A percentile compares a stretch with the other conserved stretches of the same genome.
These are phyloP conservation scores for Ceriops tagal DNA, from an alignment of 345 rosid species.

Conservation along the genomic window DNA sequence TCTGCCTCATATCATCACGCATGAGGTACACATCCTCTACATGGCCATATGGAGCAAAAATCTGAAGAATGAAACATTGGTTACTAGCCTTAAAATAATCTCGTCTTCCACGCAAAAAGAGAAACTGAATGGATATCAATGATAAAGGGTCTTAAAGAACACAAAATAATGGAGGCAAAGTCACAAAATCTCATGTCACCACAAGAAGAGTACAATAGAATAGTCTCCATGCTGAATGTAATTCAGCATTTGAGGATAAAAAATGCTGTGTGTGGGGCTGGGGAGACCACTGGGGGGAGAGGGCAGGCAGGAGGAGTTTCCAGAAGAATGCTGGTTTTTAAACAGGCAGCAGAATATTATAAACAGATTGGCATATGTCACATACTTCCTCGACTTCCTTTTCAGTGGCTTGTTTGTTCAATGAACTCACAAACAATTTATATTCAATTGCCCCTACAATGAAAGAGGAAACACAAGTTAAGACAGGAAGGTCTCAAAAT, in stretches of 20 bases:
- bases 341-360: slow-evolving; percentile 13
- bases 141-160: background rate
- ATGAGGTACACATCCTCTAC: slow-evolving; percentile 98
- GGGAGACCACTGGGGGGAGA: too few species aligned
- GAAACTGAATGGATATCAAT: background rate
- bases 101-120: background rate
- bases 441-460: slow-evolving; percentile 81
- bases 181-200: background rate
- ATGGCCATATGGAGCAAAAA: slow-evolving; percentile 77
- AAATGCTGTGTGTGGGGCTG: background rate
- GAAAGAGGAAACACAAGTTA: slow-evolving; percentile 13
- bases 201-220: background rate
- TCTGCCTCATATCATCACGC: slow-evolving; percentile 96
- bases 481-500: slow-evolving; percentile 5
- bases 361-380: slow-evolving; percentile 1
- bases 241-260: background rate
- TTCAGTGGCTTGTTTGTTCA: slow-evolving; percentile 91
- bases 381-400: slow-evolving; percentile 94
- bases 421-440: slow-evolving; percentile 89
- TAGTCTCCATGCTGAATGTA: too few species aligned
- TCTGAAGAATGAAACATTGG: slow-evolving; percentile 39
- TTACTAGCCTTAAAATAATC: slow-evolving; percentile 3
- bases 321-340: slow-evolving; percentile 1
- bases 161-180: background rate
- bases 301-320: background rate